Evolutionary conservation across 257 asterid genomes (phyloP).

Genomic region (Solanum tacnaense): DNA sequence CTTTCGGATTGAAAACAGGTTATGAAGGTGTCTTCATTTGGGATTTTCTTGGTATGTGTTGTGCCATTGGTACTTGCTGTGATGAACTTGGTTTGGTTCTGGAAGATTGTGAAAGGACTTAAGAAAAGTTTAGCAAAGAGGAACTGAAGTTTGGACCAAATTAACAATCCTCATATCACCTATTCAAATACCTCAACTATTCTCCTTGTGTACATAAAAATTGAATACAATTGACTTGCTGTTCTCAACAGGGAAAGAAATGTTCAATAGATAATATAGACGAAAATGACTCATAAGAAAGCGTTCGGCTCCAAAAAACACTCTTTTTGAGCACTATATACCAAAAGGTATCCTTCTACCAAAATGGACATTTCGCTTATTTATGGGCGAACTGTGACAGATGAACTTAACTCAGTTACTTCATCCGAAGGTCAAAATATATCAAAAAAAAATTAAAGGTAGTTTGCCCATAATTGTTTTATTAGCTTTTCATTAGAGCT

Average conservation of each 20-base stretch:
- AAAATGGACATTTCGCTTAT: not conserved
- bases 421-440: not conserved
- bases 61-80: constrained; percentile 35
- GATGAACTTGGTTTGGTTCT: constrained; percentile 65
- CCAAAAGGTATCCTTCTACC: not conserved
- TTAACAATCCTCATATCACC: not conserved
- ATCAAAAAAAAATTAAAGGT: not conserved
- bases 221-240: not conserved
- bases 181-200: not conserved
- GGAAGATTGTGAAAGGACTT: constrained; percentile 57
- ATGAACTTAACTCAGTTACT: no score
- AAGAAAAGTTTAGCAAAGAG: constrained; percentile 54
- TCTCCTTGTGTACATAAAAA: not conserved
- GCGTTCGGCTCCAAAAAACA: no score
- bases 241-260: constrained; percentile 9
- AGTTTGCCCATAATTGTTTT: no score
- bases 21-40: constrained; percentile 33
- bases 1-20: constrained; percentile 29
- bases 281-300: no score
- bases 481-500: not conserved
- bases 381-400: not conserved
- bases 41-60: constrained; percentile 20
- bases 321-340: not conserved
- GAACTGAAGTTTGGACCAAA: constrained; percentile 10
- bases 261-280: constrained; percentile 9